These are phyloP conservation scores for Epithemia pelagica DNA, from an alignment of 108 stramenopile genomes.

Conservation along the genomic window DNA sequence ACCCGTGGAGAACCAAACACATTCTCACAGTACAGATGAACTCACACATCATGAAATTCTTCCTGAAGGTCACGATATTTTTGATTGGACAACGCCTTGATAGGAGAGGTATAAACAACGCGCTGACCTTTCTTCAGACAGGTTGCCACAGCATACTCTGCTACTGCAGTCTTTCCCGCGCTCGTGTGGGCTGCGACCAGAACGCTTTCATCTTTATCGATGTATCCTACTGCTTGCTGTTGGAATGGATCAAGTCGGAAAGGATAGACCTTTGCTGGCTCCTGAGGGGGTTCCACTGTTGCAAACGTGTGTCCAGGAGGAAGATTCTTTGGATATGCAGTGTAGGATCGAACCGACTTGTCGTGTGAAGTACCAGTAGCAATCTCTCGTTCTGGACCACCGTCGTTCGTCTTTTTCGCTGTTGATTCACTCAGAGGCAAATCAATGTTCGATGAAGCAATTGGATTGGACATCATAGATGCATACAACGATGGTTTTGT, in stretches of 20 bases:
- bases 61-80: constrained; percentile 87
- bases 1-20: too few species aligned
- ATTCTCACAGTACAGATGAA: too few species aligned
- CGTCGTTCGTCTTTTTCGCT: constrained; percentile 11
- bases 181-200: constrained; percentile 94
- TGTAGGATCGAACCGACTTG: constrained; percentile 78
- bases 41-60: constrained; percentile 71
- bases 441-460: background rate
- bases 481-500: constrained; percentile 4
- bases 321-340: constrained; percentile 56
- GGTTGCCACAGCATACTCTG: constrained; percentile 88
- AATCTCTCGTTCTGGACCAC: constrained; percentile 36
- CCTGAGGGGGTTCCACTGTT: constrained; percentile 44
- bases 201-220: constrained; percentile 93
- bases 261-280: constrained; percentile 90
- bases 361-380: constrained; percentile 83
- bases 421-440: background rate
- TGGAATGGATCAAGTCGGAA: constrained; percentile 98
- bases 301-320: constrained; percentile 70
- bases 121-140: constrained; percentile 66
- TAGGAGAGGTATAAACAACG: constrained; percentile 87
- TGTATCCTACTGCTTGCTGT: constrained; percentile 80
- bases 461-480: constrained; percentile 13
- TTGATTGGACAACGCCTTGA: constrained; percentile 93
- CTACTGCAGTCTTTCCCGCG: constrained; percentile 53